Evolutionary conservation across 768 basidiomycete genomes (phyloP), one percentile per base, ranked within the genome.

Genomic region (Suillus fuscotomentosus): DNA sequence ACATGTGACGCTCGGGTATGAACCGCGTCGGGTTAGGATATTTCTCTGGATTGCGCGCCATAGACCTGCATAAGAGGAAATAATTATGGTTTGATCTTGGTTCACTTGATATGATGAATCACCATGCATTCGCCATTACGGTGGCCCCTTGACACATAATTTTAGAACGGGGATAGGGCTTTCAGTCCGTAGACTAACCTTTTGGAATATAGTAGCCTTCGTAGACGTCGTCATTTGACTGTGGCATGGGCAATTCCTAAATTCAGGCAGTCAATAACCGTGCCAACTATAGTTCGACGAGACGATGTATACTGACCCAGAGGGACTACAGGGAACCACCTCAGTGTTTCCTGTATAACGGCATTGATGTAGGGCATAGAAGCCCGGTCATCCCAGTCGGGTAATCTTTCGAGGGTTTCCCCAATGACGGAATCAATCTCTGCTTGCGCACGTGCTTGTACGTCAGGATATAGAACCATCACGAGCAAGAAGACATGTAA

Each of bases 201-300:
- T 79, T 78, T 11, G 87, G 85, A 50, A 88, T 88, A 7, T 82
- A 67, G 62, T 82, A 82, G 24, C 80, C 78, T 54, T 77, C 72
- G 64, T 83, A 82, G 17, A 77, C 62, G 59, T 81, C 82, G 61
- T 82, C 80, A 42, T 77, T 69, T 2, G 79, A 78, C 4, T n/a
- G 70, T 65, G 17, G 70, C 66, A 57, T 78, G 79, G 7, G 75
- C 73, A n/a, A 76, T 62, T 5, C 73, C 75, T 72, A 51, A n/a
- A 50, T n/a, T 10, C 17, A 38, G 36, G 34, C 51, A 24, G 22
- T 38, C 27, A 36, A 24, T 11, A 3, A 34, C 31, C 4, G 10
- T 64, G 59, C 43, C 56, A 48, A 60, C 43, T 17, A n/a, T 14
- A 0, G 14, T 15, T 14, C 8, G 14, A 24, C 20, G 11, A 24